Evolutionary conservation across 2,329 filamentous ascomycete species (phyloP), one percentile per base, ranked within the genome.

Genomic region (Scytalidium sp.): DNA sequence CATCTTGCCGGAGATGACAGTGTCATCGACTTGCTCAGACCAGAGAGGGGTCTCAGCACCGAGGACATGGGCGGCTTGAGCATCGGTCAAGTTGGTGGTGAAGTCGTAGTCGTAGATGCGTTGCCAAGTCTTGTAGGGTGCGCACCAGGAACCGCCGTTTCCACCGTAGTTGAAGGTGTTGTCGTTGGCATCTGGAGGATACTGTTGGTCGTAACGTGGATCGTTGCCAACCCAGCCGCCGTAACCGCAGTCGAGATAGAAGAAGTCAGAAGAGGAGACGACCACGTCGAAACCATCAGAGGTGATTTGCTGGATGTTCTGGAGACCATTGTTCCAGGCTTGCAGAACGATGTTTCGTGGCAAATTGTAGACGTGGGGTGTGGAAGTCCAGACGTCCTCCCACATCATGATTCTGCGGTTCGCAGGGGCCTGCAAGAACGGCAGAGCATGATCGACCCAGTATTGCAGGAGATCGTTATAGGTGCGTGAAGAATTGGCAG

Each of bases 41-140:
- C 90, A 96, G 47, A 90, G 78, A 45, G 87, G 86, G n/a, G 85
- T 82, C 69, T 93, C 89, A 21, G 88, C 90, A 40, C 90, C 90
- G 13, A 93, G 68, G 3, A 95, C 84, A 17, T 87, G 78, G 63
- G 83, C 75, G 25, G 82, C 80, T 43, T 81, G 69, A 25, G 83
- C 75, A 7, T 69, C 69, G 0, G 84, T 79, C 9, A 95, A 75
- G 44, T 80, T 81, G 5, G 72, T 75, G 5, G 83, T 72, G 0
- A 90, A 90, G 63, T 95, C 85, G 69, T 92, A 87, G 27, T 82
- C 79, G 75, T 95, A 95, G 54, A 92, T 79, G 29, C 88, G 74
- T 11, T 83, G 80, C 90, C 90, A 96, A 70, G 80, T 88, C 73
- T 95, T 90, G 65, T 78, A 77, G 1, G 90, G 90, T 1, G 74